These are phyloP conservation scores for Candida pseudoviswanathii DNA, from an alignment of 1,139 yeast species.

Conservation along the genomic window DNA sequence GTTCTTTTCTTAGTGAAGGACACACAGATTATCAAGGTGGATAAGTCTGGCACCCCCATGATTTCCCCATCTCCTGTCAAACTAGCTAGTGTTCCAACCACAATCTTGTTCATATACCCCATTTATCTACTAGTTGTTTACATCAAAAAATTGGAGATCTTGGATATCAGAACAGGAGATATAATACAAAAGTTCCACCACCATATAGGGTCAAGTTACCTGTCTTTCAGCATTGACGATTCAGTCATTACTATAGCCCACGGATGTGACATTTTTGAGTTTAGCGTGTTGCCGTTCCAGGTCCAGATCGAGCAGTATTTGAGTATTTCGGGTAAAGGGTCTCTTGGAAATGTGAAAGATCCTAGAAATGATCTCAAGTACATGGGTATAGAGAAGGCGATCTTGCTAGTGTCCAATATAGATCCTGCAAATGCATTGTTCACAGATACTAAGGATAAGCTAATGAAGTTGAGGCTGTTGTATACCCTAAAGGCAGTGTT, in stretches of 20 bases:
- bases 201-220: constrained; percentile 28
- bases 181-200: constrained; percentile 44
- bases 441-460: constrained; percentile 28
- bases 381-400: constrained; percentile 41
- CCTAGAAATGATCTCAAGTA: constrained; percentile 32
- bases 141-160: constrained; percentile 44
- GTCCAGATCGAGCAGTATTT: constrained; percentile 46
- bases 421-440: constrained; percentile 18
- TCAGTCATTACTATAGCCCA: constrained; percentile 29
- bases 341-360: constrained; percentile 24
- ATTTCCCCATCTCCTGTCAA: constrained; percentile 26
- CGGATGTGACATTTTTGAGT: constrained; percentile 32
- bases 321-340: constrained; percentile 25
- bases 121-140: constrained; percentile 45
- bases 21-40: constrained; percentile 25
- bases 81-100: constrained; percentile 34
- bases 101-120: constrained; percentile 43
- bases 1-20: constrained; percentile 31
- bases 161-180: constrained; percentile 47
- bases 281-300: constrained; percentile 33
- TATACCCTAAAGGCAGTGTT: constrained; percentile 34
- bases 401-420: constrained; percentile 31
- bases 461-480: constrained; percentile 34
- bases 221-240: constrained; percentile 17
- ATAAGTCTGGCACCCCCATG: constrained; percentile 12